Percentiles rank a stretch among this genome's conserved stretches.
These are phyloP conservation scores for Thelonectria discophora DNA, from an alignment of 2,329 filamentous ascomycete species.

Conservation along the genomic window DNA sequence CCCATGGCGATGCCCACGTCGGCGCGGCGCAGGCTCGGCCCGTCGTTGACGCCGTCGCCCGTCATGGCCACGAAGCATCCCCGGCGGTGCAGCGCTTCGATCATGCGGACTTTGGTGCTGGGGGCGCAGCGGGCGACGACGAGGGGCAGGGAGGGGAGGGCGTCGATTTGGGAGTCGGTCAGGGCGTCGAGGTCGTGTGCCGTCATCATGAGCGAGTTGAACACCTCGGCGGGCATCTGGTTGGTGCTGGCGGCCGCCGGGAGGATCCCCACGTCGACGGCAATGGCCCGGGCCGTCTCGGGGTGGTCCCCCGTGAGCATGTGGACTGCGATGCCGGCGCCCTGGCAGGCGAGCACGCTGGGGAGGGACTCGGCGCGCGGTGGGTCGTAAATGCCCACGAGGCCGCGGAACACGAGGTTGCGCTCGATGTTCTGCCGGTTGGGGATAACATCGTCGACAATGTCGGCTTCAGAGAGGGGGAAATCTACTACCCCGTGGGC, in stretches of 20 bases:
- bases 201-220: conserved; percentile 67
- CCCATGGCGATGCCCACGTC: conserved; percentile 80
- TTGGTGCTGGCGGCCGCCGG: conserved; percentile 50
- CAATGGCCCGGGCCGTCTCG: conserved; percentile 68
- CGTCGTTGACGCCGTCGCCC: conserved; percentile 75
- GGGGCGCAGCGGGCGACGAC: conserved; percentile 76
- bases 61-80: conserved; percentile 72
- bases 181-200: conserved; percentile 71
- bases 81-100: conserved; percentile 75
- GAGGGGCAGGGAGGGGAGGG: conserved; percentile 67
- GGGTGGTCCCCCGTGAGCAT: conserved; percentile 73
- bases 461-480: conserved; percentile 43
- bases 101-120: conserved; percentile 77
- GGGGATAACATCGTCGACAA: conserved; percentile 28
- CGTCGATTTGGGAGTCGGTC: conserved; percentile 68
- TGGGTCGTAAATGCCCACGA: conserved; percentile 74
- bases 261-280: conserved; percentile 68
- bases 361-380: conserved; percentile 69
- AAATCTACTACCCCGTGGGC: conserved; percentile 50
- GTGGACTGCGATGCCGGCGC: conserved; percentile 67
- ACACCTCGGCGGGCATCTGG: conserved; percentile 58
- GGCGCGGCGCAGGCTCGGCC: conserved; percentile 70
- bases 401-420: conserved; percentile 69
- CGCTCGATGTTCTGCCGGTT: conserved; percentile 53
- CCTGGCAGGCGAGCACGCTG: conserved; percentile 63